These are phyloP conservation scores for Ramalina peruviana DNA, from an alignment of 495 filamentous ascomycete species.

Conservation along the genomic window DNA sequence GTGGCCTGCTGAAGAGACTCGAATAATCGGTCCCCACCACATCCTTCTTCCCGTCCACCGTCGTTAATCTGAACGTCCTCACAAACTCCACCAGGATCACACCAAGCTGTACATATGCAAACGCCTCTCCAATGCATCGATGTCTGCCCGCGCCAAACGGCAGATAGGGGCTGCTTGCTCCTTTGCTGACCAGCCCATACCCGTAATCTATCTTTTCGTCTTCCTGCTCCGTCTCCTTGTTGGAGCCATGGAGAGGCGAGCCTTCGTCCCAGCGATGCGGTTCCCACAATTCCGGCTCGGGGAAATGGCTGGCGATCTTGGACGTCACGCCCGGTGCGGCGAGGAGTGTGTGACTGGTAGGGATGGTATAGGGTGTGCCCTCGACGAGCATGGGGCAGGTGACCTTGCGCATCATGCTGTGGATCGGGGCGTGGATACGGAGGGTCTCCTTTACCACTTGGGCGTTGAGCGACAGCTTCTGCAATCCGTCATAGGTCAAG, in stretches of 20 bases:
- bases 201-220: slow-evolving; percentile 82
- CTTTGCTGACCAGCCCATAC: slow-evolving; percentile 85
- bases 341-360: slow-evolving; percentile 60
- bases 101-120: slow-evolving; percentile 82
- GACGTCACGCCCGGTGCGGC: slow-evolving; percentile 69
- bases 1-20: slow-evolving; percentile 37
- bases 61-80: slow-evolving; percentile 59
- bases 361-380: slow-evolving; percentile 66
- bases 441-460: slow-evolving; percentile 70
- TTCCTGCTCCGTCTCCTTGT: slow-evolving; percentile 39
- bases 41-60: slow-evolving; percentile 49
- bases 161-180: slow-evolving; percentile 72
- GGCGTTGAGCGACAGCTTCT: slow-evolving; percentile 53
- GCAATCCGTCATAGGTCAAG: slow-evolving; percentile 50
- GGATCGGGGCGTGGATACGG: slow-evolving; percentile 66
- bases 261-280: slow-evolving; percentile 71
- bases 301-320: slow-evolving; percentile 59
- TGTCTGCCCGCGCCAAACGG: slow-evolving; percentile 92
- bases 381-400: slow-evolving; percentile 66
- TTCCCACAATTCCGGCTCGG: slow-evolving; percentile 68
- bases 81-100: slow-evolving; percentile 74
- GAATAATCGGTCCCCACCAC: slow-evolving; percentile 79
- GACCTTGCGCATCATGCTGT: slow-evolving; percentile 75
- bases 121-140: slow-evolving; percentile 93
- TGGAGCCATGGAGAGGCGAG: slow-evolving; percentile 30